Evolutionary conservation across 1,284 basidiomycete genomes (phyloP), one percentile per base, ranked within the genome.

Genomic region (Malassezia globosa): DNA sequence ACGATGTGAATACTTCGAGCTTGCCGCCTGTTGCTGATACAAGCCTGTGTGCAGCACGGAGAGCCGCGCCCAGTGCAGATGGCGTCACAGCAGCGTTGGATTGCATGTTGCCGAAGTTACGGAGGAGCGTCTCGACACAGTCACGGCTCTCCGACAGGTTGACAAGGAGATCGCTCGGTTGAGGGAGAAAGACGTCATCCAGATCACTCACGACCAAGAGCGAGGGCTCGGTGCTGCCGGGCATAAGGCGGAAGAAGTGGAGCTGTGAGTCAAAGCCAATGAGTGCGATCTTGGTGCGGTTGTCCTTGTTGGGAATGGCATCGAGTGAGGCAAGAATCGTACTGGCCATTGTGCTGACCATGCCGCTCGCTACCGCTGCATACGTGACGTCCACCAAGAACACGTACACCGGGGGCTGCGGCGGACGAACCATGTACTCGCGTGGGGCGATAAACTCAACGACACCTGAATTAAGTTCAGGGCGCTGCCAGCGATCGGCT

Each of bases 171-270:
- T 97, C 92, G 48, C 82, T 87, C 1, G 94, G 92, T 75, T 94
- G 92, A 16, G 94, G 94, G 21, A 97, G 76, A 78, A 96, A 99
- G 52, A 96, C 87, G 63, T 97, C 94, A 41, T 94, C 85, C 37
- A 92, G 79, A 70, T 99, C 94, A 5, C 88, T 88, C 5, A 99
- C 89, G 36, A 97, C 92, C 33, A 97, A 80, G 89, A 97, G 95
- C 14, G 82, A 81, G 1, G 88, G 82, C 36, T 97, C 92, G 0
- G 83, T 77, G 18, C 80, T 77, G 21, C 84, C 88, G 36, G 87
- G 79, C 23, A 73, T 72, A 33, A 96, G 78, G 36, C 87, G 90
- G 79, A 97, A 97, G 78, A 97, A 97, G 76, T 97, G 92, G 38
- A 99, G 75, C 5, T 87, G 84, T 7, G 82, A 81, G 65, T 97